Percentiles rank a stretch among this genome's conserved stretches.
Conservation (phyloP, 176 grass and related monocot species). For the Dactylis glomerata region DNA sequence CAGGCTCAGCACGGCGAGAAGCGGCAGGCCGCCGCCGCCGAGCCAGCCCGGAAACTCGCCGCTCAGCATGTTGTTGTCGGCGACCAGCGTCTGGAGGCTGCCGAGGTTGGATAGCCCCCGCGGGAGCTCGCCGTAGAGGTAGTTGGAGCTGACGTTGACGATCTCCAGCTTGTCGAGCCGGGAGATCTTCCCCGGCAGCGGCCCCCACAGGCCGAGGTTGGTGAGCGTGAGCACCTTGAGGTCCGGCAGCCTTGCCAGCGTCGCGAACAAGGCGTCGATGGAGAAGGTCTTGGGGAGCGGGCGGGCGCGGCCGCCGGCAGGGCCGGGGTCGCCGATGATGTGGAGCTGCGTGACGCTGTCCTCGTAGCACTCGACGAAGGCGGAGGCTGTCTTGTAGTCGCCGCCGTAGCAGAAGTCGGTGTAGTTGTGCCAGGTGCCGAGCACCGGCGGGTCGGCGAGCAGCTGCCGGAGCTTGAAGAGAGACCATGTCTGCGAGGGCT, state of each 20-base stretch:
- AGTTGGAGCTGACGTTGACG: slow-evolving; percentile 85
- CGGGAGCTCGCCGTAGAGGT: slow-evolving; percentile 72
- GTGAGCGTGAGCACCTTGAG: slow-evolving; percentile 80
- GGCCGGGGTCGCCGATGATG: slow-evolving; percentile 46
- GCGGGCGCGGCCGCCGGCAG: not conserved
- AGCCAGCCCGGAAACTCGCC: slow-evolving; percentile 61
- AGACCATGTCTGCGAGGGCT: slow-evolving; percentile 86
- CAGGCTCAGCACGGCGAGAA: slow-evolving; percentile 72
- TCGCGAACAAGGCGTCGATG: slow-evolving; percentile 78
- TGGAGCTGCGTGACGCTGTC: slow-evolving; percentile 94
- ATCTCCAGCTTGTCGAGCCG: slow-evolving; percentile 76
- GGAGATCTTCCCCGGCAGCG: slow-evolving; percentile 69
- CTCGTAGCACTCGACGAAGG: slow-evolving; percentile 82
- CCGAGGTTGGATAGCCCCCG: slow-evolving; percentile 47
- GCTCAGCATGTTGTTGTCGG: slow-evolving; percentile 79
- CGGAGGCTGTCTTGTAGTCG: slow-evolving; percentile 50
- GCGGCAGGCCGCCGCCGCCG: slow-evolving; percentile 29
- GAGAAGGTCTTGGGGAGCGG: slow-evolving; percentile 70
- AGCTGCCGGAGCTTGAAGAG: slow-evolving; percentile 83
- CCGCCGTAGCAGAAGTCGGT: slow-evolving; percentile 90
- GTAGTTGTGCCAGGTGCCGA: slow-evolving; percentile 56
- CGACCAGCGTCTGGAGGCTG: slow-evolving; percentile 80
- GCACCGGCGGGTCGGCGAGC: slow-evolving; percentile 64
- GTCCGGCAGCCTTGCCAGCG: slow-evolving; percentile 75
- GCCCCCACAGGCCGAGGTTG: slow-evolving; percentile 81